These are phyloP conservation scores for Kodamaea ohmeri DNA, from an alignment of 1,139 yeast species.

Conservation along the genomic window DNA sequence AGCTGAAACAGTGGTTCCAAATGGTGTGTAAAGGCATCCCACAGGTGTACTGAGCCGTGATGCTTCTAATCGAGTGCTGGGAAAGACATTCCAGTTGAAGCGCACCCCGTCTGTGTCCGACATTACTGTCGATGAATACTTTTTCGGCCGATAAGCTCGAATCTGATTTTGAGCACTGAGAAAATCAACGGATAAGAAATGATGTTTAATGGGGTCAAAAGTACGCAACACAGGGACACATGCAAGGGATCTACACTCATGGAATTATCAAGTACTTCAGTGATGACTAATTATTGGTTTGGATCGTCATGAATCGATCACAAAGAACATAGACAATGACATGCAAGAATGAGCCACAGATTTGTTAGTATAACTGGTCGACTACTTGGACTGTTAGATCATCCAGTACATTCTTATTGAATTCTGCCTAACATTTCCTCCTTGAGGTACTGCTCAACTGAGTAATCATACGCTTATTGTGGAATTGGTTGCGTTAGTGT, in stretches of 20 bases:
- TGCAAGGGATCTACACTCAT: neutral
- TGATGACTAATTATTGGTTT: neutral
- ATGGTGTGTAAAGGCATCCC: conserved; percentile 39
- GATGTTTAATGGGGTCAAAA: no score
- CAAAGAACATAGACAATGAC: neutral
- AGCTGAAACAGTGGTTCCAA: conserved; percentile 17
- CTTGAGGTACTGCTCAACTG: no score
- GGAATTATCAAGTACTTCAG: neutral
- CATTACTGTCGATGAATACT: no score
- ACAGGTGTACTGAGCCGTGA: conserved; percentile 34
- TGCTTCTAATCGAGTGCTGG: conserved; percentile 39
- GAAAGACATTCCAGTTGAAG: conserved; percentile 59
- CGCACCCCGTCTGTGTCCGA: conserved; percentile 26
- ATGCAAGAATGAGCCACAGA: neutral
- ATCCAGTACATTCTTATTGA: no score
- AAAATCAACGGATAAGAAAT: no score
- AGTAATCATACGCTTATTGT: neutral
- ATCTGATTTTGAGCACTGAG: no score
- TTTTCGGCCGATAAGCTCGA: neutral
- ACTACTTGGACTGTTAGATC: no score
- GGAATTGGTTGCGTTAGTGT: conserved; percentile 7
- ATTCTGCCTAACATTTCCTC: neutral
- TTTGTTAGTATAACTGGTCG: no score
- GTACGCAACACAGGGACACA: neutral
- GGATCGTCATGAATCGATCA: neutral